Conservation (phyloP, 2,329 filamentous ascomycete species). For the Fusarium cicatricum region DNA sequence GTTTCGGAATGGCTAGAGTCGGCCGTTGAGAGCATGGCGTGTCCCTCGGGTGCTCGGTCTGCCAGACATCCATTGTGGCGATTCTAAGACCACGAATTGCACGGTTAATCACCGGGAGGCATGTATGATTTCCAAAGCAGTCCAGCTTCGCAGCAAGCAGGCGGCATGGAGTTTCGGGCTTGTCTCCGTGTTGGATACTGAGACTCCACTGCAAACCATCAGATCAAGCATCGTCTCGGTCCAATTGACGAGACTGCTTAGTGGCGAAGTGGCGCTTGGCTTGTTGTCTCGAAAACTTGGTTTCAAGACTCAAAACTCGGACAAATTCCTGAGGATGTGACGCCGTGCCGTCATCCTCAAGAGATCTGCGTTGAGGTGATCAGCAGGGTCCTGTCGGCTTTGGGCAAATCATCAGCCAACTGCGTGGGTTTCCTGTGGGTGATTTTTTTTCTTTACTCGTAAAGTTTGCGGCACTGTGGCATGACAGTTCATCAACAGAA, state of each 20-base stretch:
- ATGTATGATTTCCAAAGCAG: too few species aligned
- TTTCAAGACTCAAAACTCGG: slow-evolving; percentile 18
- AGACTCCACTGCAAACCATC: slow-evolving; percentile 20
- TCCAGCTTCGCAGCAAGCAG: neutral
- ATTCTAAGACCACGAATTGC: slow-evolving; percentile 5
- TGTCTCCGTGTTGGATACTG: slow-evolving; percentile 23
- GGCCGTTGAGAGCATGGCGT: slow-evolving; percentile 17
- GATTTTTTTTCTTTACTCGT: slow-evolving; percentile 9
- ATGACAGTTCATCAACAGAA: slow-evolving; percentile 15
- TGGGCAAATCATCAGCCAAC: slow-evolving; percentile 23
- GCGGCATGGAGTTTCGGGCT: slow-evolving; percentile 14
- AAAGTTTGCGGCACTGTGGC: slow-evolving; percentile 15
- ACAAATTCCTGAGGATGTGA: slow-evolving; percentile 16
- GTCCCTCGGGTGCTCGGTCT: neutral
- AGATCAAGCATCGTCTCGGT: slow-evolving; percentile 4
- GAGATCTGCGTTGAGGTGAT: slow-evolving; percentile 34
- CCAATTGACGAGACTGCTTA: slow-evolving; percentile 13
- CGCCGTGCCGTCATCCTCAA: slow-evolving; percentile 15
- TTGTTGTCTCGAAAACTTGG: slow-evolving; percentile 27
- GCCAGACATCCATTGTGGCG: slow-evolving; percentile 13
- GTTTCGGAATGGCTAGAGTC: slow-evolving; percentile 31
- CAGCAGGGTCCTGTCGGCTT: slow-evolving; percentile 32
- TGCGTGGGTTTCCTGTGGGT: slow-evolving; percentile 3
- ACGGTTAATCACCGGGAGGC: slow-evolving; percentile 33
- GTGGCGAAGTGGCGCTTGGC: slow-evolving; percentile 27